These are phyloP conservation scores for Chaetoceros tenuissimus DNA, from an alignment of 108 stramenopile species.

Conservation along the genomic window DNA sequence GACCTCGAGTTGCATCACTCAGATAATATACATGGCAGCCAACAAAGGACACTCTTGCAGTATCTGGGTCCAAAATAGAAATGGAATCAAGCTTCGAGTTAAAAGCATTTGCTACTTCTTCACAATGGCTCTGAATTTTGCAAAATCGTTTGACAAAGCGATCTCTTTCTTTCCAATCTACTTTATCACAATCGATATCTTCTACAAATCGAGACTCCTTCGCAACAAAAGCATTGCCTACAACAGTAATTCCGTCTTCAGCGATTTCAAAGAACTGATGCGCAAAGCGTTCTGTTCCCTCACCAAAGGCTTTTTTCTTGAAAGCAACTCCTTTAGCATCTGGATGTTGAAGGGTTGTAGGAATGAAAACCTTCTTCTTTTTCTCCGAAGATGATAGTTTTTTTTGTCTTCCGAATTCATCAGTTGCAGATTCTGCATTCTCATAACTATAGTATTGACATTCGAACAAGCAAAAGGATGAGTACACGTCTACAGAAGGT, in stretches of 20 bases:
- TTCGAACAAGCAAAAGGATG: neutral
- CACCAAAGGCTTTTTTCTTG: conserved; percentile 5
- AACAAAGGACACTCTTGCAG: conserved; percentile 12
- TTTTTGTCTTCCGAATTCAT: too few relatives aligned
- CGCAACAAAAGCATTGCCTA: conserved; percentile 9
- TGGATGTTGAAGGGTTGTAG: conserved; percentile 8
- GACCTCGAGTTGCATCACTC: conserved; percentile 2
- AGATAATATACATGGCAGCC: conserved; percentile 18
- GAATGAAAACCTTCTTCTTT: neutral
- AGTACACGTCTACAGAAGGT: neutral
- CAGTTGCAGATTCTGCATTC: too few relatives aligned
- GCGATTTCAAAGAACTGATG: conserved; percentile 15
- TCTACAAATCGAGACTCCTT: conserved; percentile 7
- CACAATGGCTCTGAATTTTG: neutral
- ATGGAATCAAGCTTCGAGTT: conserved; percentile 13
- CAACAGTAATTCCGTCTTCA: conserved; percentile 8
- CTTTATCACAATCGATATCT: conserved; percentile 1
- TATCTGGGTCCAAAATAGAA: conserved; percentile 2
- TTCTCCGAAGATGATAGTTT: too few relatives aligned
- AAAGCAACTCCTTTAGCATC: conserved; percentile 8
- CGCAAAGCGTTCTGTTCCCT: conserved; percentile 13
- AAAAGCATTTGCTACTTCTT: neutral
- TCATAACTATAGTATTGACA: too few relatives aligned
- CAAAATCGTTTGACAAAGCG: conserved; percentile 8
- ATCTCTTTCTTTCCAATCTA: neutral